Evolutionary conservation across 23 red algal species (phyloP).

Genomic region (Chondrus crispus): DNA sequence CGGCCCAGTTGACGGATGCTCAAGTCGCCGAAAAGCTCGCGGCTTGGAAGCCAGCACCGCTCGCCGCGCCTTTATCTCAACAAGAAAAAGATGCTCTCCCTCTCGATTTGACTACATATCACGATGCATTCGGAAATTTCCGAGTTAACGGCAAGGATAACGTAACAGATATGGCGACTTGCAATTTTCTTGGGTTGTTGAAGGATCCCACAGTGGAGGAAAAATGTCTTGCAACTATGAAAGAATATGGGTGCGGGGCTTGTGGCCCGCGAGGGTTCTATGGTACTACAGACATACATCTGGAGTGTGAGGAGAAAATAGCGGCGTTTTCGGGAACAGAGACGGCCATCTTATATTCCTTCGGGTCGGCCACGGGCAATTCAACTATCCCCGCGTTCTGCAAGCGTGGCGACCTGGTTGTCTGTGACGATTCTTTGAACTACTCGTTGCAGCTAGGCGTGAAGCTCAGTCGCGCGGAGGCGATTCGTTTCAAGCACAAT

Average conservation of each 20-base stretch:
- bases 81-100: not conserved
- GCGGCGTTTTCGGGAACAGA: slow-evolving; percentile 62
- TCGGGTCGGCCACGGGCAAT: slow-evolving; percentile 74
- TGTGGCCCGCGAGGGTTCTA: slow-evolving; percentile 98
- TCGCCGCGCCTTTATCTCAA: not conserved
- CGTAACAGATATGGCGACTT: slow-evolving; percentile 62
- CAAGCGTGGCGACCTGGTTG: slow-evolving; percentile 88
- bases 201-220: slow-evolving; percentile 30
- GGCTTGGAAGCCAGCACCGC: slow-evolving; percentile 39
- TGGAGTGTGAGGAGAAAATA: slow-evolving; percentile 73
- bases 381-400: slow-evolving; percentile 88
- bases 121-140: not conserved
- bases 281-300: slow-evolving; percentile 83
- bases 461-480: slow-evolving; percentile 62
- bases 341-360: slow-evolving; percentile 90
- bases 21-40: slow-evolving; percentile 19
- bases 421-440: slow-evolving; percentile 66
- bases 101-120: not conserved
- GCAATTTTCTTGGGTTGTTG: slow-evolving; percentile 68
- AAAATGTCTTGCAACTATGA: slow-evolving; percentile 39
- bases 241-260: slow-evolving; percentile 71
- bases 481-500: slow-evolving; percentile 74
- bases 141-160: not conserved
- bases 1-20: slow-evolving; percentile 8
- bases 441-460: slow-evolving; percentile 70